Evolutionary conservation across 768 basidiomycete genomes (phyloP).

Genomic region (Rhodotorula graminis): DNA sequence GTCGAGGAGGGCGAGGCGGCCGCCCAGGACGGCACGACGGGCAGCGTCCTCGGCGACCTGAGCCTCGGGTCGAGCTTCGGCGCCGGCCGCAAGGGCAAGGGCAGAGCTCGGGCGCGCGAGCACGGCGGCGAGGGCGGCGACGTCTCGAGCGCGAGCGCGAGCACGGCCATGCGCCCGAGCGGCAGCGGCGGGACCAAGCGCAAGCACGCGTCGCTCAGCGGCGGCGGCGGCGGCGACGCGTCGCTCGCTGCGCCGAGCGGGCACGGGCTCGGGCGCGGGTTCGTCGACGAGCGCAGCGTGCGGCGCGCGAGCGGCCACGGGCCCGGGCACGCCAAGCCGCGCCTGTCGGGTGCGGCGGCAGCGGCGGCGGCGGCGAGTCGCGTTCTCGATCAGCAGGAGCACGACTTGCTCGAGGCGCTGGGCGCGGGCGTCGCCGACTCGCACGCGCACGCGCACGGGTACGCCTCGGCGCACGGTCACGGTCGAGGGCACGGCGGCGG

Average conservation of each 20-base stretch:
- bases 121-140: background rate
- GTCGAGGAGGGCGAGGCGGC: background rate
- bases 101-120: background rate
- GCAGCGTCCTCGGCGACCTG: background rate
- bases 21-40: background rate
- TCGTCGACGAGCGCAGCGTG: background rate
- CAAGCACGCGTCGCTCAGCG: background rate
- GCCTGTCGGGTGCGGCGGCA: background rate
- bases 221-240: background rate
- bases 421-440: background rate
- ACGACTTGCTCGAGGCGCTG: slow-evolving; percentile 17
- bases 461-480: no score
- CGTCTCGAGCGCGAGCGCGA: background rate
- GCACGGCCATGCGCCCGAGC: background rate
- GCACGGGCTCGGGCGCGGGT: no score
- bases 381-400: background rate
- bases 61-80: background rate
- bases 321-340: background rate
- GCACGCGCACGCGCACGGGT: background rate
- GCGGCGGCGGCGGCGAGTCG: background rate
- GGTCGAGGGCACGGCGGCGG: no score
- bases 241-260: no score
- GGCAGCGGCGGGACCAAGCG: slow-evolving; percentile 7
- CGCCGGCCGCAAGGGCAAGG: background rate
- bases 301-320: background rate